A percentile compares a stretch with the other conserved stretches of the same genome.
These are phyloP conservation scores for Nitzschia palea DNA, from an alignment of 108 stramenopile species.

Conservation along the genomic window DNA sequence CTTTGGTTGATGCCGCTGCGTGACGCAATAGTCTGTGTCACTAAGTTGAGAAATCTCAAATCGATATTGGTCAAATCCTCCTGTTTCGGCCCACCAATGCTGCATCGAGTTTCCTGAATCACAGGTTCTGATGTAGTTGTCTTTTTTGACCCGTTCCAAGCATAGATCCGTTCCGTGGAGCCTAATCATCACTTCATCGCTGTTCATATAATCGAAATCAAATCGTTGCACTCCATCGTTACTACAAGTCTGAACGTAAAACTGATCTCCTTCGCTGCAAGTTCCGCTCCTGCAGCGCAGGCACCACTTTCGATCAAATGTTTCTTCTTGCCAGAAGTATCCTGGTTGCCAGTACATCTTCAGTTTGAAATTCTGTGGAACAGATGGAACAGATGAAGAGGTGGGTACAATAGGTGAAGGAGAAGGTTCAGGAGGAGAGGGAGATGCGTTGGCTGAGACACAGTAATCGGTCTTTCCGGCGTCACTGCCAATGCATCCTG, in stretches of 20 bases:
- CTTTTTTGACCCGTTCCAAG: background rate
- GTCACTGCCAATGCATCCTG: conserved; percentile 37
- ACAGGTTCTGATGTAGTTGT: background rate
- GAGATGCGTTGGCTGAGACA: background rate
- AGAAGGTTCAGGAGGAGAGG: conserved; percentile 1
- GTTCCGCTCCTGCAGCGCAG: conserved; percentile 34
- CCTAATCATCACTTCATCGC: conserved; percentile 6
- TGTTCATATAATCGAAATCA: conserved; percentile 12
- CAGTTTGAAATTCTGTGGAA: conserved; percentile 36
- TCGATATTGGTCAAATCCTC: background rate
- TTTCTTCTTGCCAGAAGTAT: conserved; percentile 66
- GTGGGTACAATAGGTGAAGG: background rate
- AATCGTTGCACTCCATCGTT: conserved; percentile 2
- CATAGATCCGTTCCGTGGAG: conserved; percentile 6
- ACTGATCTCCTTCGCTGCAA: background rate
- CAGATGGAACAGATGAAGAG: background rate
- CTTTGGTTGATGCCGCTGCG: conserved; percentile 29
- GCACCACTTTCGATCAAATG: conserved; percentile 51
- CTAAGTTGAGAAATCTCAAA: background rate
- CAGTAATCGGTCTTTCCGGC: conserved; percentile 26
- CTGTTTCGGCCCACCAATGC: background rate
- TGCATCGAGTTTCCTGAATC: background rate
- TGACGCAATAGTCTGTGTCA: background rate
- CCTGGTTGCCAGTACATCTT: conserved; percentile 58
- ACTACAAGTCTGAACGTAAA: conserved; percentile 6